Evolutionary conservation across 1,284 basidiomycete genomes (phyloP), one percentile per base, ranked within the genome.

Genomic region (Fomitopsis schrenkii): DNA sequence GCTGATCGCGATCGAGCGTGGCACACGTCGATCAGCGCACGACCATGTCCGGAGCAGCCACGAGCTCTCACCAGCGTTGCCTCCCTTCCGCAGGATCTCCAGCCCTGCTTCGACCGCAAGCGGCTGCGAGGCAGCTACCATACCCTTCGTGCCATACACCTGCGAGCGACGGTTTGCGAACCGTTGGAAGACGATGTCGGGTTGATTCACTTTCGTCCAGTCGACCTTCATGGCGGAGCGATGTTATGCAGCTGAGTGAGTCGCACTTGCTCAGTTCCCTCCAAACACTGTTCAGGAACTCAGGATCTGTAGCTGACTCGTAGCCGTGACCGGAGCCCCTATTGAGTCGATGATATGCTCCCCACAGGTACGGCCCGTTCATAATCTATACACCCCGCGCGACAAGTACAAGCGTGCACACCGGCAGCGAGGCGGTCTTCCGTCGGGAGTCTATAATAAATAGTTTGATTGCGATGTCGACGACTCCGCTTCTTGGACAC

Each of bases 111-210:
- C 89, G 9, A 89, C 86, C 1, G 95, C 96, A 26, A 97, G 80
- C 42, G 96, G 94, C 72, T 98, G 95, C 19, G 93, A 92, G n/a
- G 88, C 90, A 6, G 94, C 84, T 1, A 97, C 91, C 36, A 96
- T 77, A 8, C 95, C 95, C 72, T 95, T 96, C 4, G 90, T 90
- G 28, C 91, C 90, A 75, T 91, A 92, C 12, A 93, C 89, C 41
- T 90, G 86, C 12, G 89, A 91, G 66, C 89, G 77, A 7, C 90
- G 84, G 67, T 88, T 90, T 1, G 86, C 70, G 72, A 91, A 93
- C 45, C 79, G 81, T 64, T 85, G 80, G 54, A 89, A 77, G 46
- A 81, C 74, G 40, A 81, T 75, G 19, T 87, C 81, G 45, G 88
- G 88, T 42, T 79, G 78, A 67, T 87, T 79, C 40, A 92, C 79